Evolutionary conservation across 192 early-diverging fungal genomes (phyloP), one percentile per base, ranked within the genome.

Genomic region (Coemansia sp.): DNA sequence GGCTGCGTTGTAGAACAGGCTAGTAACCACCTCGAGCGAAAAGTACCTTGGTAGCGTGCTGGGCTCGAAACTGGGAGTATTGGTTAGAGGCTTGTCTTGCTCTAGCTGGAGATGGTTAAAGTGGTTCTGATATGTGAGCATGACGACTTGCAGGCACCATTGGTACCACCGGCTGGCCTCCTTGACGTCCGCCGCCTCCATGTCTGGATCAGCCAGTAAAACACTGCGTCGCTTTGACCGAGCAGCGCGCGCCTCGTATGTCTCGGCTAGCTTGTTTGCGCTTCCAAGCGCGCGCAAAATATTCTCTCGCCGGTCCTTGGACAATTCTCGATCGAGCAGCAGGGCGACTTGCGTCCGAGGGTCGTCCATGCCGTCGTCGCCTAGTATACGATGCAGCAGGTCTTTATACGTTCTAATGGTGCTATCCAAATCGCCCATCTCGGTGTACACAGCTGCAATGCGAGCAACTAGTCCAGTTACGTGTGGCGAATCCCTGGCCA

Each of bases 91-190:
- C 67, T 67, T 50, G 42, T 39, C 51, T 44, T 82, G 55, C 39
- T 68, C 69, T 11, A 74, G 69, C 66, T 69, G 75, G 45, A 65
- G 42, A 23, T 76, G 75, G 65, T 84, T 75, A 39, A 57, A 75
- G 67, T 84, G 77, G 50, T 78, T 78, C 66, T 79, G 77, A 21
- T 84, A 84, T 11, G 81, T 70, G 60, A 78, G 70, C 73, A 69
- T 84, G 7, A 76, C 74, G 6, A 84, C 36, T 64, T 84, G 76
- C 77, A 84, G 34, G 38, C 81, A 84, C 81, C 81, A 84, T n/a
- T 75, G 73, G 77, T 78, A 84, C 81, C 81, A 84, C n/a, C 66
- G 73, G 14, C 70, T 66, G 23, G 81, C 81, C 39, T 68, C 77
- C 41, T 50, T 36, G 0, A 68, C 51, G 57, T 82, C 80, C 3